Evolutionary conservation across 768 basidiomycete genomes (phyloP).

Genomic region (Multifurca ochricompacta): DNA sequence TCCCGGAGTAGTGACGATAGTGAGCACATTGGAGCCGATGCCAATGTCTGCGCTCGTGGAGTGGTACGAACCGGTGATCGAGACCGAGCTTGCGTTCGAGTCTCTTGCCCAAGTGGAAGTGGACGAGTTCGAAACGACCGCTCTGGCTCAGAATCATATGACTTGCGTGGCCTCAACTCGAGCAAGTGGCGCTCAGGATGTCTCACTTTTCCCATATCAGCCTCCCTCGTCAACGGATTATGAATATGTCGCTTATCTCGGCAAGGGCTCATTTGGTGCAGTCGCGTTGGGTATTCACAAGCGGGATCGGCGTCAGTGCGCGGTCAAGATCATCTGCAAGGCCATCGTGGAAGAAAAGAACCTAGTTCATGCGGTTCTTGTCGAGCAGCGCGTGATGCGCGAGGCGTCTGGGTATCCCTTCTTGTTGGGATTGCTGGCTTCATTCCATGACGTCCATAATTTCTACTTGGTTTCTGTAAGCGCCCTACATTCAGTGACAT

Average conservation of each 20-base stretch:
- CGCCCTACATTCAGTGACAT: neutral
- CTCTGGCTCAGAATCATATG: neutral
- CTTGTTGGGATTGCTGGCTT: constrained; percentile 23
- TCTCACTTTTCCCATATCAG: neutral
- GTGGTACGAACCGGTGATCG: neutral
- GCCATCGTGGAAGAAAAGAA: neutral
- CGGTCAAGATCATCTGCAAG: constrained; percentile 23
- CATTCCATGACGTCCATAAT: constrained; percentile 22
- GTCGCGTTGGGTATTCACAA: constrained; percentile 22
- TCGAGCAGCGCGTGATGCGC: constrained; percentile 5
- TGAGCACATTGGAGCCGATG: neutral
- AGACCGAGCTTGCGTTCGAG: neutral
- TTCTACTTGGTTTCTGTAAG: constrained; percentile 25
- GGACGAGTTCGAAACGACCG: neutral
- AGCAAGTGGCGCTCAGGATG: neutral
- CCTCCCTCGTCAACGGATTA: constrained; percentile 9
- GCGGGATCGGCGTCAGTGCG: constrained; percentile 10
- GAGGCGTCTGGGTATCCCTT: constrained; percentile 15
- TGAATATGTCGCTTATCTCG: constrained; percentile 7
- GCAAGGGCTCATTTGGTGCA: constrained; percentile 12
- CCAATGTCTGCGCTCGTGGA: constrained; percentile 8
- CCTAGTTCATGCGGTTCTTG: constrained; percentile 1
- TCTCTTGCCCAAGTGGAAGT: neutral
- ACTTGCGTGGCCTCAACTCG: neutral
- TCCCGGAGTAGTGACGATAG: neutral